Evolutionary conservation across 2,329 filamentous ascomycete genomes (phyloP).

Genomic region (Graphilbum fragrans): DNA sequence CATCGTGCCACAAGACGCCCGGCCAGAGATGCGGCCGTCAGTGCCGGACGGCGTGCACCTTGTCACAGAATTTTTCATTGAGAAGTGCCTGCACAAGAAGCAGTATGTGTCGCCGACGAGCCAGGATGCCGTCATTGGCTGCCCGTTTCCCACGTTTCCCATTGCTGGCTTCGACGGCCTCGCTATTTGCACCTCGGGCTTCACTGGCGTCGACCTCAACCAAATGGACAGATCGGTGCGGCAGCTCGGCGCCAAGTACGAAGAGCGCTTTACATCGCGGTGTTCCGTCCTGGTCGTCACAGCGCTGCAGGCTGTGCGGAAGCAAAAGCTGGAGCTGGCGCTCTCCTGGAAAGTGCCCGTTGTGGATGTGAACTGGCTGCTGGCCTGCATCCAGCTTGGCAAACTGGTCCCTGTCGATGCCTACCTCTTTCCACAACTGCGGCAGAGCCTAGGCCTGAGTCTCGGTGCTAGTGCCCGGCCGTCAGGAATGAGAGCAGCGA

Average conservation of each 20-base stretch:
- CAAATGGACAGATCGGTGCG: slow-evolving; percentile 69
- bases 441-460: slow-evolving; percentile 15
- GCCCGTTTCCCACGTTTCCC: slow-evolving; percentile 61
- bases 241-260: slow-evolving; percentile 69
- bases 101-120: slow-evolving; percentile 54
- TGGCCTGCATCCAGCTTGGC: slow-evolving; percentile 59
- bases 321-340: slow-evolving; percentile 71
- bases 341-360: slow-evolving; percentile 65
- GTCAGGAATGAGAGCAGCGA: neutral
- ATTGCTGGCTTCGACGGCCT: slow-evolving; percentile 59
- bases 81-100: slow-evolving; percentile 73
- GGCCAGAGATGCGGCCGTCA: slow-evolving; percentile 29
- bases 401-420: slow-evolving; percentile 29
- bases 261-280: slow-evolving; percentile 59
- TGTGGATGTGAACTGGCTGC: slow-evolving; percentile 75
- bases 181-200: slow-evolving; percentile 68
- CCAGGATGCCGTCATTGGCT: slow-evolving; percentile 57
- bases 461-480: neutral
- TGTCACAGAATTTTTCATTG: slow-evolving; percentile 89
- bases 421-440: slow-evolving; percentile 36
- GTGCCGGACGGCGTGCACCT: slow-evolving; percentile 29
- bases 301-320: slow-evolving; percentile 40
- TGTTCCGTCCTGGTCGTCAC: slow-evolving; percentile 72
- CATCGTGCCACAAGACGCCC: slow-evolving; percentile 40
- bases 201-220: slow-evolving; percentile 71